These are phyloP conservation scores for Xenosphaeropsis pyriputrescens DNA, from an alignment of 2,329 filamentous ascomycete species.

Conservation along the genomic window DNA sequence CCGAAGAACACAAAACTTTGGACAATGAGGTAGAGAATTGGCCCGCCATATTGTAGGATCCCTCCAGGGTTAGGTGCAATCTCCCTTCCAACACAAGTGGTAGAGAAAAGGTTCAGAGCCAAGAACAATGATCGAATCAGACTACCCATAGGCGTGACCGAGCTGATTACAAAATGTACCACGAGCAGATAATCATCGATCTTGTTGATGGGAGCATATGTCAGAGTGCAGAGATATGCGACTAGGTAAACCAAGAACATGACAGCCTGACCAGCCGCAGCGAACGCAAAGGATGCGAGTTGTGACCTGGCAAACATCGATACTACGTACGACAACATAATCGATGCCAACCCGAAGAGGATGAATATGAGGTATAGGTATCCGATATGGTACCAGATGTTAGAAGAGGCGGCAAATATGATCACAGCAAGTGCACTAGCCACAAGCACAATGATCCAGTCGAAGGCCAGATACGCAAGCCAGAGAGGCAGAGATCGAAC, in stretches of 20 bases:
- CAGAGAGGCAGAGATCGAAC: conserved; percentile 72
- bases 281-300: conserved; percentile 71
- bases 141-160: conserved; percentile 64
- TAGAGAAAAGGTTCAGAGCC: conserved; percentile 69
- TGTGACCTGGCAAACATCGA: conserved; percentile 70
- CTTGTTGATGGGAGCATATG: conserved; percentile 54
- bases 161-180: conserved; percentile 61
- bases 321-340: conserved; percentile 63
- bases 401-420: conserved; percentile 50
- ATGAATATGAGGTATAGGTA: conserved; percentile 74
- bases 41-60: conserved; percentile 65
- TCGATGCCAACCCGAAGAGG: conserved; percentile 68
- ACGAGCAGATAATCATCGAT: conserved; percentile 54
- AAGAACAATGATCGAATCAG: conserved; percentile 62
- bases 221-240: conserved; percentile 56
- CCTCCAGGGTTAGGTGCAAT: conserved; percentile 54
- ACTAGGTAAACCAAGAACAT: conserved; percentile 60
- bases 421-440: conserved; percentile 51
- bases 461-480: conserved; percentile 70
- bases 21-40: conserved; percentile 67
- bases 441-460: conserved; percentile 59
- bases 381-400: conserved; percentile 63
- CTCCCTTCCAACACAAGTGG: conserved; percentile 52
- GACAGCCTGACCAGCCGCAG: conserved; percentile 61
- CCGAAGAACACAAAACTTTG: conserved; percentile 60